Evolutionary conservation across 179 eudicot genomes (phyloP).

Genomic region (Corrigiola litoralis): DNA sequence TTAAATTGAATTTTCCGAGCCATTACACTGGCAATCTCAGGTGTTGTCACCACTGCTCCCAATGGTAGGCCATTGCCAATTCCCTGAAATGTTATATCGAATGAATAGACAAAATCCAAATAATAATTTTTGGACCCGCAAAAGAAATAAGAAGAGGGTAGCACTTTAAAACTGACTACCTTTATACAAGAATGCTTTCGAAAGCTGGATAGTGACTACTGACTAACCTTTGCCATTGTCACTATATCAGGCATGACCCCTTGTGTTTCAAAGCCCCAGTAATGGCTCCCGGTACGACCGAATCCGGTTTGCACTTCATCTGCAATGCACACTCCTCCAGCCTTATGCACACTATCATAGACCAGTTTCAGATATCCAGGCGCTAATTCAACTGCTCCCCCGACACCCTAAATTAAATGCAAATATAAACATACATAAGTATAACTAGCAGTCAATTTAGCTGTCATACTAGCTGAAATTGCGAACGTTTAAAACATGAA

Average conservation of each 20-base stretch:
- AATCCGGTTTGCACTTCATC: conserved; percentile 99
- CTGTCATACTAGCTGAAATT: background rate
- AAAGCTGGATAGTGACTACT: background rate
- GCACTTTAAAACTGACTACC: background rate
- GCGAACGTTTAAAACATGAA: conserved; percentile 1
- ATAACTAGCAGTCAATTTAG: background rate
- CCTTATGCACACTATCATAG: conserved; percentile 78
- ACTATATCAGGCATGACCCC: conserved; percentile 91
- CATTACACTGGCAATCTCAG: conserved; percentile 85
- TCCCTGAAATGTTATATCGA: conserved; percentile 52
- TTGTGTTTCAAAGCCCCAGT: conserved; percentile 97
- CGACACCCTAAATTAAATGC: conserved; percentile 73
- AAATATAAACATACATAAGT: background rate
- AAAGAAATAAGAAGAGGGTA: background rate
- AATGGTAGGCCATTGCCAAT: conserved; percentile 94
- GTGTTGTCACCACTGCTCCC: conserved; percentile 98
- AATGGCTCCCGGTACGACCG: conserved; percentile 95
- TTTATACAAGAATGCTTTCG: background rate
- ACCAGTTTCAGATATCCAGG: conserved; percentile 84
- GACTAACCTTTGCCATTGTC: conserved; percentile 92
- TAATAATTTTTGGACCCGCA: background rate
- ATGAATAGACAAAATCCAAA: conserved; percentile 3
- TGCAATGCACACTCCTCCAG: conserved; percentile 98
- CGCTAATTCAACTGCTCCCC: conserved; percentile 97
- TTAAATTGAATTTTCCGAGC: conserved; percentile 91